Evolutionary conservation across 192 early-diverging fungal species (phyloP).

Genomic region (Neocallimastix lanati): DNA sequence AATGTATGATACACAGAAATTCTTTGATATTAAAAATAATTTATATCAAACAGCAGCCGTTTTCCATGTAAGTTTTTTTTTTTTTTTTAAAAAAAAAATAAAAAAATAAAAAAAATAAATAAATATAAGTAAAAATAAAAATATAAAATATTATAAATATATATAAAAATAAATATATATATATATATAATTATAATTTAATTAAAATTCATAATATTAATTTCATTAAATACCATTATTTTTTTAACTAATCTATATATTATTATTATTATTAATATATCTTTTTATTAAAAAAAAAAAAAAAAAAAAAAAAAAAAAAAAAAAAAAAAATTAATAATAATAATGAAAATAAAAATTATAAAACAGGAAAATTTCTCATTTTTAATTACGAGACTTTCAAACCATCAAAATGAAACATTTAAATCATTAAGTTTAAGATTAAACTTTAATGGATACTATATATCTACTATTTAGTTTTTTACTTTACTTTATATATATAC

Average conservation of each 20-base stretch:
- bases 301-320: slow-evolving; percentile 11
- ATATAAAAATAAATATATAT: slow-evolving; percentile 10
- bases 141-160: too few relatives aligned
- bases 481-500: too few relatives aligned
- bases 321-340: slow-evolving; percentile 2
- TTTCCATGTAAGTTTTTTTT: slow-evolving; percentile 15
- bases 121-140: too few relatives aligned
- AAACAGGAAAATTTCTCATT: slow-evolving; percentile 24
- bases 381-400: slow-evolving; percentile 31
- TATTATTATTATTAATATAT: too few relatives aligned
- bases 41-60: slow-evolving; percentile 2
- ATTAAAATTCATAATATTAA: too few relatives aligned
- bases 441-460: slow-evolving; percentile 65
- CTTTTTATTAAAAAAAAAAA: too few relatives aligned
- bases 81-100: too few relatives aligned
- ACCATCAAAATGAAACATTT: slow-evolving; percentile 49
- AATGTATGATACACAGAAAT: background rate
- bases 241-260: too few relatives aligned
- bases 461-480: background rate
- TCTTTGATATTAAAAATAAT: slow-evolving; percentile 6
- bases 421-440: slow-evolving; percentile 54
- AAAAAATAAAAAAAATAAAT: too few relatives aligned
- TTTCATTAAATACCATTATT: too few relatives aligned
- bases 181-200: too few relatives aligned
- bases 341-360: slow-evolving; percentile 6